phyloP scores from a whole-genome alignment of 345 rosid genomes.

The Brassica incana region DNA sequence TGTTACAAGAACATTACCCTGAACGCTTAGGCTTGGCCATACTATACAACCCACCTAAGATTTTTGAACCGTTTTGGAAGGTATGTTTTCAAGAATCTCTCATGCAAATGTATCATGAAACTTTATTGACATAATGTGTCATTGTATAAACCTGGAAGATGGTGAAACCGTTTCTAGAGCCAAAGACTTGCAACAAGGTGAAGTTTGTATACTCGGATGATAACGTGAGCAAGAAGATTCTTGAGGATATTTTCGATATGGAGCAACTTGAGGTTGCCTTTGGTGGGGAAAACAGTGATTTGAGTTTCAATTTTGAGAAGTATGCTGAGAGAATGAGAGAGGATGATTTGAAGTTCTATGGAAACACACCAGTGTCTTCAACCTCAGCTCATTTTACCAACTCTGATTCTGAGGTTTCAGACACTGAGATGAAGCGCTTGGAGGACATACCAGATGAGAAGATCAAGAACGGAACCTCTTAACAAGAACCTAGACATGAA shows the following conservation, averaged over 20 bases:
- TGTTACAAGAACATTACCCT: slow-evolving; percentile 77
- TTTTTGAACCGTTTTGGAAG: slow-evolving; percentile 69
- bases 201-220: slow-evolving; percentile 56
- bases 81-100: slow-evolving; percentile 30
- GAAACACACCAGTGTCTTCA: slow-evolving; percentile 30
- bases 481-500: slow-evolving; percentile 13
- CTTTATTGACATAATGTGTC: neutral
- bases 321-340: slow-evolving; percentile 56
- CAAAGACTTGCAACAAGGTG: slow-evolving; percentile 64
- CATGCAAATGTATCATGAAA: neutral
- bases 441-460: slow-evolving; percentile 20
- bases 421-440: slow-evolving; percentile 41
- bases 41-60: slow-evolving; percentile 72
- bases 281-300: slow-evolving; percentile 52
- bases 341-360: slow-evolving; percentile 47
- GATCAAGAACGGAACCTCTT: slow-evolving; percentile 31
- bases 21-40: slow-evolving; percentile 73
- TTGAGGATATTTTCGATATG: slow-evolving; percentile 61
- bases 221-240: slow-evolving; percentile 46
- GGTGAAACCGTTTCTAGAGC: slow-evolving; percentile 70
- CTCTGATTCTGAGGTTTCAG: slow-evolving; percentile 55
- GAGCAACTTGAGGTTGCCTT: slow-evolving; percentile 57
- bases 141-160: slow-evolving; percentile 38
- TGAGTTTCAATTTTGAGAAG: slow-evolving; percentile 44
- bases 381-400: slow-evolving; percentile 41